phyloP scores from a whole-genome alignment of 2,329 filamentous ascomycete genomes.

The Alternaria alternata region DNA sequence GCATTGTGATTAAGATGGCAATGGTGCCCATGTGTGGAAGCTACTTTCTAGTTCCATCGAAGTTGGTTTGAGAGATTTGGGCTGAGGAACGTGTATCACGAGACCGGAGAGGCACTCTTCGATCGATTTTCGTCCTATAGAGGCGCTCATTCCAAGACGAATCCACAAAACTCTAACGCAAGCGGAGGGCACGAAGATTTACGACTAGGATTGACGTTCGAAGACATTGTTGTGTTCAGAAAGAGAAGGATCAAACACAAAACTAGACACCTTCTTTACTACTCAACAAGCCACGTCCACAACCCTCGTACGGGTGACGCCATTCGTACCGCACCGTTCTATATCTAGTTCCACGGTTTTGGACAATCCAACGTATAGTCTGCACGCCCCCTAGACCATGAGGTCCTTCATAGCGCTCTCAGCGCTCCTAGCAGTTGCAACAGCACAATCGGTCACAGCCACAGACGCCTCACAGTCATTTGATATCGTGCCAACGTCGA shows the following conservation, averaged over 20 bases:
- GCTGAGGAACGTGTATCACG: background rate
- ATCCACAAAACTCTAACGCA: background rate
- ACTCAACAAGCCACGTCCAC: background rate
- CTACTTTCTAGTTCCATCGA: background rate
- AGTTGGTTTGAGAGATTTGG: background rate
- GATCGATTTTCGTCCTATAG: background rate
- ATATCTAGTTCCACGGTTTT: background rate
- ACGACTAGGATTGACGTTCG: background rate
- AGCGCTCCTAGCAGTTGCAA: constrained; percentile 8
- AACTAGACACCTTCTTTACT: background rate
- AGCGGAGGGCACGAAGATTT: background rate
- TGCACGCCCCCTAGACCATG: constrained; percentile 2
- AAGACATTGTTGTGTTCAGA: background rate
- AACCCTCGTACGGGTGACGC: background rate
- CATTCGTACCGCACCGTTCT: background rate
- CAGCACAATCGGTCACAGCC: constrained; percentile 12
- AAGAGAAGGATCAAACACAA: background rate
- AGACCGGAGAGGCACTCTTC: background rate
- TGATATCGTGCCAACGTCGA: constrained; percentile 9
- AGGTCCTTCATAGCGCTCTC: constrained; percentile 5
- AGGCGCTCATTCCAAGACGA: background rate
- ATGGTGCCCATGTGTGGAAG: background rate
- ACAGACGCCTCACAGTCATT: constrained; percentile 16
- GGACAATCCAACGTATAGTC: background rate
- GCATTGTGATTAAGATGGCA: constrained; percentile 5